Evolutionary conservation across 2,329 filamentous ascomycete genomes (phyloP), one percentile per base, ranked within the genome.

Genomic region (Exophiala alcalophila): DNA sequence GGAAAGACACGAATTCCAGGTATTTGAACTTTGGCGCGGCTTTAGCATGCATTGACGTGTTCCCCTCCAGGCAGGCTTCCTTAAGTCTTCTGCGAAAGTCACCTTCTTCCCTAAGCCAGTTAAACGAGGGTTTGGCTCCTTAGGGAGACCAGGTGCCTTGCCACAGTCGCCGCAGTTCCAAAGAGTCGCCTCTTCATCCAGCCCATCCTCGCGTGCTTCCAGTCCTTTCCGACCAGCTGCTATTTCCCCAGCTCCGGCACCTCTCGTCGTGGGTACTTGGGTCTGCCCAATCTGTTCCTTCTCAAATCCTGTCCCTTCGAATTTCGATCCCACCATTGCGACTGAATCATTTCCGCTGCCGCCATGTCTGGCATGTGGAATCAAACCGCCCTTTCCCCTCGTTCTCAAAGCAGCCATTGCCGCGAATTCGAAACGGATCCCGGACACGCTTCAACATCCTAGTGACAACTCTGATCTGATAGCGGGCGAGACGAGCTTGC

Each of bases 211-310:
- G 24, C 57, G 60, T 32, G 49, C 55, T 38, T 50, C 59, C 4
- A 61, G 59, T 35, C 57, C 60, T 1, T 61, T 59, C 10, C 56
- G 52, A 29, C 55, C 66, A 45, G 53, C 64, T 34, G 41, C 65
- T 53, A 57, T 65, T 47, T 53, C 60, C 9, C 51, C 62, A 2
- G 53, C 66, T 15, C 57, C 65, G 3, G 61, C 57, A 53, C 67
- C 55, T 43, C 65, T 68, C 5, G 45, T 52, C 9, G 21, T 35
- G 47, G 87, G 86, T 4, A 96, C 89, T 3, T 97, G 91, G 91
- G 83, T 97, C 14, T 97, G 91, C 68, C 84, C 86, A 2, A 97
- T 97, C 58, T 97, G 91, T 72, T 91, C 86, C 55, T 94, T 94
- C 61, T 91, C 90, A 7, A 97, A 97, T 59, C 84, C 87, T 0